Base-by-base conservation (phyloP, 1,284 basidiomycete species). In the Ganoderma lucidum region DNA sequence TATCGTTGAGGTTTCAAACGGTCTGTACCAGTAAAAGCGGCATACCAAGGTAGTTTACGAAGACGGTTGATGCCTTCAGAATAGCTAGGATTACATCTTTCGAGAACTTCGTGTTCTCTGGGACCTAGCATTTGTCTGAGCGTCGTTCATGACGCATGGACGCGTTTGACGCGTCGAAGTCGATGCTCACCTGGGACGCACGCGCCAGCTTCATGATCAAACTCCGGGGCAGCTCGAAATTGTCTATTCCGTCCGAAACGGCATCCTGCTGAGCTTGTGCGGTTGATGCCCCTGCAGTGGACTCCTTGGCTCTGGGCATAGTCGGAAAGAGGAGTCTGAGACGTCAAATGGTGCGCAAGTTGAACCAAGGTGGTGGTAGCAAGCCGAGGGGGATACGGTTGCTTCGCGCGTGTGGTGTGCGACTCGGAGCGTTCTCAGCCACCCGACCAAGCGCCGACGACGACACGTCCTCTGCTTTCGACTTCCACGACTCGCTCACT, bases 31-130 rank as follows among this genome's bases (percentile, higher is more conserved):
- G 32, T 56, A 30, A 6, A 41, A 1, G 56, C 10, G n/a, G 82
- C 92, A 70, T 74, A 95, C 95, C 90, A 4, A 97, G 83, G 75
- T 96, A 96, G 80, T 93, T 96, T 75, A 98, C 96, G 79, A 97
- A 97, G 32, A 97, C 91, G 0, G 95, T 96, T 2, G 95, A 95
- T 30, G 92, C 90, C 77, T 96, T 95, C 28, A 94, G 85, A 5
- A 97, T 84, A 12, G 95, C 93, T 1, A 93, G 80, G 0, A 95
- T 89, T 0, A 93, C 93, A 71, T 97, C 96, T 75, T 96, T 96
- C 75, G 96, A 93, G 70, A 97, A 81, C 78, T 96, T 96, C 5
- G 92, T 88, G 73, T 90, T 91, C 10, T 96, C 93, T 5, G 95
- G 94, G 15, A 97, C 83, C 95, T 96, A 48, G 2, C 23, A 12